Evolutionary conservation across 371 early-diverging fungal species (phyloP).

Genomic region (Apophysomyces trapeziformis): DNA sequence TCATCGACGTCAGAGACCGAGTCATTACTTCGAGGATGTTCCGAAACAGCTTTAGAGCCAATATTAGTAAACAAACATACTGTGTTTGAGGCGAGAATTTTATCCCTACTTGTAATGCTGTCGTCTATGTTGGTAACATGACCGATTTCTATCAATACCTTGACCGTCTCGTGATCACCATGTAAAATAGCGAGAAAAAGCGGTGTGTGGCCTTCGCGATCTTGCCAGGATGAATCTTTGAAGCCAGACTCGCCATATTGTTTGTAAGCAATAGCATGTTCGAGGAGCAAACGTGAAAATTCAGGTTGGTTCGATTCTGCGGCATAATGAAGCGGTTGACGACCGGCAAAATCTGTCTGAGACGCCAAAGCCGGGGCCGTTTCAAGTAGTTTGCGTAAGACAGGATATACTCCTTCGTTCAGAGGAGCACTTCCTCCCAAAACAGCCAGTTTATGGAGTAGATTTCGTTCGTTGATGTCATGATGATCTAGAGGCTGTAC

Average conservation of each 20-base stretch:
- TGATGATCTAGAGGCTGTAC: conserved; percentile 39
- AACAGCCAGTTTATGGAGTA: conserved; percentile 66
- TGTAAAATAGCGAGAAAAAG: conserved; percentile 70
- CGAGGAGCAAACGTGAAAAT: conserved; percentile 48
- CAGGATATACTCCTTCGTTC: conserved; percentile 4
- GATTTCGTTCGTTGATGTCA: conserved; percentile 69
- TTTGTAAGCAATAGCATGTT: conserved; percentile 45
- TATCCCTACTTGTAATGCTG: conserved; percentile 35
- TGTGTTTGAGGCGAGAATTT: neutral
- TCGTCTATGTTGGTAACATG: conserved; percentile 56
- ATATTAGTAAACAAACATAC: neutral
- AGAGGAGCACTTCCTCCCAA: conserved; percentile 22
- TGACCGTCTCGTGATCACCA: conserved; percentile 59
- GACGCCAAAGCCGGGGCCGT: conserved; percentile 27
- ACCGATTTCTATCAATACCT: conserved; percentile 60
- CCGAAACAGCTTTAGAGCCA: conserved; percentile 10
- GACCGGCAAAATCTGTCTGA: conserved; percentile 64
- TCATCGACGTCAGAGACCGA: neutral
- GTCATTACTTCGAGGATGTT: neutral
- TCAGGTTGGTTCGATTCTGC: conserved; percentile 58
- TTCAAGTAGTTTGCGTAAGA: conserved; percentile 22
- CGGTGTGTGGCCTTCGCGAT: conserved; percentile 73
- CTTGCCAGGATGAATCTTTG: conserved; percentile 57
- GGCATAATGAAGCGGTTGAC: conserved; percentile 74
- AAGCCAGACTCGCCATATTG: conserved; percentile 49